Conservation (phyloP, 441 rosid species). For the Erodium chrysanthum region DNA sequence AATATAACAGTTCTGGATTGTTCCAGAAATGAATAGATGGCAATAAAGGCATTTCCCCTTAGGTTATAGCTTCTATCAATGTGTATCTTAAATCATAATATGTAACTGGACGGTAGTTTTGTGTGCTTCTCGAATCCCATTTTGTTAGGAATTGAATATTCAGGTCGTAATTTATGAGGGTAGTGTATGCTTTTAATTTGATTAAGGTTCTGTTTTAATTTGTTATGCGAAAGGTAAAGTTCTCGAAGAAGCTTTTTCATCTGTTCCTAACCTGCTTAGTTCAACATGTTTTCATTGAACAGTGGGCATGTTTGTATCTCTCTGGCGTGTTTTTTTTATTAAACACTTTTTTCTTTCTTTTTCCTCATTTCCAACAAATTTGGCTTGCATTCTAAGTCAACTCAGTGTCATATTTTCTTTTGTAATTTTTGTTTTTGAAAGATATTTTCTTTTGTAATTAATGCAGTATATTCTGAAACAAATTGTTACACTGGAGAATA, state of each 20-base stretch:
- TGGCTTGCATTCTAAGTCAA: background rate
- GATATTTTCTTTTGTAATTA: background rate
- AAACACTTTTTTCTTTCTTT: background rate
- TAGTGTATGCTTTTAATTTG: background rate
- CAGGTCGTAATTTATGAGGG: background rate
- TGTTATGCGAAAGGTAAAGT: background rate
- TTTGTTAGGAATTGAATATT: background rate
- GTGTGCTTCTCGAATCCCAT: too few relatives aligned
- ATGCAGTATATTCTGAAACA: conserved; percentile 83
- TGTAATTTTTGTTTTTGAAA: too few relatives aligned
- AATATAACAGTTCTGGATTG: too few relatives aligned
- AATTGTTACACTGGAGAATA: conserved; percentile 54
- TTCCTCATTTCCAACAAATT: background rate
- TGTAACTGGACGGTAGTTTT: too few relatives aligned
- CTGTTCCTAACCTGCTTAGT: background rate
- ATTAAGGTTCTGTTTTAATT: background rate
- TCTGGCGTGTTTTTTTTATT: background rate
- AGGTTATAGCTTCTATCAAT: too few relatives aligned
- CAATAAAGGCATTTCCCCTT: too few relatives aligned
- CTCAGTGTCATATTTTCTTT: conserved; percentile 11
- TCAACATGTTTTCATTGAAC: background rate
- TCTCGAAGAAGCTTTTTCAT: background rate
- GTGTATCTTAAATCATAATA: too few relatives aligned
- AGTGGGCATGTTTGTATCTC: background rate
- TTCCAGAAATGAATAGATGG: too few relatives aligned